Conservation (phyloP, 345 rosid genomes). For the Stellera chamaejasme region DNA sequence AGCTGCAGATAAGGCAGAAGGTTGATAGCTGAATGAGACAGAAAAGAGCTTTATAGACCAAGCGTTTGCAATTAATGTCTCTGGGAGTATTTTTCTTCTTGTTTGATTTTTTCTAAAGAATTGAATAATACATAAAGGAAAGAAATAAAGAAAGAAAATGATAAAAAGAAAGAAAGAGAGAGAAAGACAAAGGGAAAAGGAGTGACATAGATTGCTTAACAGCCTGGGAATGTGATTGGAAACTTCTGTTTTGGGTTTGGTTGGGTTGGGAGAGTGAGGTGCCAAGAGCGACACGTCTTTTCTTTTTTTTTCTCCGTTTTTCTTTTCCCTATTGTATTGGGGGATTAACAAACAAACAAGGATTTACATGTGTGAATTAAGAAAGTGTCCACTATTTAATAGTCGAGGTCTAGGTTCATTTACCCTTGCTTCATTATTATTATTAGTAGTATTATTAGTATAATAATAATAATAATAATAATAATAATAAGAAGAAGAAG, state of each 20-base stretch:
- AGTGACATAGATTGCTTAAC: constrained; percentile 23
- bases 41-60: background rate
- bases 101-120: background rate
- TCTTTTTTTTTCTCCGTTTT: constrained; percentile 5
- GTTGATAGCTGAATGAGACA: too few species aligned
- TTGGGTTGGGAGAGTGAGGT: background rate
- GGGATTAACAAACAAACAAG: constrained; percentile 1
- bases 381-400: background rate
- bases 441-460: background rate
- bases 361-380: background rate
- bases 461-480: too few species aligned
- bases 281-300: constrained; percentile 26
- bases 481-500: background rate
- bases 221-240: constrained; percentile 19
- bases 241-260: constrained; percentile 12
- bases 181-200: constrained; percentile 6
- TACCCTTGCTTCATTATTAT: background rate
- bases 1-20: too few species aligned
- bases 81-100: background rate
- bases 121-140: background rate
- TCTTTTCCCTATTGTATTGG: background rate
- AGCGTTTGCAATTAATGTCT: background rate
- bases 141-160: background rate
- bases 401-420: constrained; percentile 2
- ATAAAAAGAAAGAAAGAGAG: background rate